These are phyloP conservation scores for Fonsecaea erecta DNA, from an alignment of 2,329 filamentous ascomycete genomes.

Conservation along the genomic window DNA sequence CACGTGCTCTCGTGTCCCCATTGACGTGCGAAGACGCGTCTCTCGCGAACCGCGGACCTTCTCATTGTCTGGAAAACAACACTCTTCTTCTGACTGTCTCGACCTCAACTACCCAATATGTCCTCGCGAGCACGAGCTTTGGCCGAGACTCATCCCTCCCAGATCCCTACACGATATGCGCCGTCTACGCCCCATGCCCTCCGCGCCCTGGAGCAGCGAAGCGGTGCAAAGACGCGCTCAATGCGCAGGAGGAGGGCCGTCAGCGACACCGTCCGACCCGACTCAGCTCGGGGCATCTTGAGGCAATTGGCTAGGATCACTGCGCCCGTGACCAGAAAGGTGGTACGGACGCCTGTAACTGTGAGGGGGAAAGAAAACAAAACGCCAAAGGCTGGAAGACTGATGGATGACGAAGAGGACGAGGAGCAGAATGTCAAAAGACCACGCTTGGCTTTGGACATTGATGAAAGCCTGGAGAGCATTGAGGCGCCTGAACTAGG, in stretches of 20 bases:
- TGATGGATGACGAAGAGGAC: conserved; percentile 46
- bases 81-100: background rate
- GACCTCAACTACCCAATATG: conserved; percentile 22
- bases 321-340: conserved; percentile 53
- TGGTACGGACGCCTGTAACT: conserved; percentile 53
- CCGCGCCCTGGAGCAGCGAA: conserved; percentile 58
- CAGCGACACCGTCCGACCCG: conserved; percentile 48
- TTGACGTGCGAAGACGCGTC: background rate
- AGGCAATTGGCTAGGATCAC: conserved; percentile 60
- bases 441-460: conserved; percentile 49
- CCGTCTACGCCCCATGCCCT: conserved; percentile 62
- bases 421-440: conserved; percentile 51
- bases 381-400: conserved; percentile 3
- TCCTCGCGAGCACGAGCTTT: conserved; percentile 30
- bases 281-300: conserved; percentile 61
- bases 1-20: background rate
- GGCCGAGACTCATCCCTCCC: conserved; percentile 23
- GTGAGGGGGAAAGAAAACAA: conserved; percentile 40
- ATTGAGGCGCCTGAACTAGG: conserved; percentile 50
- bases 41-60: background rate
- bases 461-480: conserved; percentile 46
- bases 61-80: background rate
- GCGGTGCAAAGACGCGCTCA: conserved; percentile 35
- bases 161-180: conserved; percentile 44
- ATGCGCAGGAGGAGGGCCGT: conserved; percentile 21